These are phyloP conservation scores for Zymoseptoria passerinii DNA, from an alignment of 2,329 filamentous ascomycete genomes.

Conservation along the genomic window DNA sequence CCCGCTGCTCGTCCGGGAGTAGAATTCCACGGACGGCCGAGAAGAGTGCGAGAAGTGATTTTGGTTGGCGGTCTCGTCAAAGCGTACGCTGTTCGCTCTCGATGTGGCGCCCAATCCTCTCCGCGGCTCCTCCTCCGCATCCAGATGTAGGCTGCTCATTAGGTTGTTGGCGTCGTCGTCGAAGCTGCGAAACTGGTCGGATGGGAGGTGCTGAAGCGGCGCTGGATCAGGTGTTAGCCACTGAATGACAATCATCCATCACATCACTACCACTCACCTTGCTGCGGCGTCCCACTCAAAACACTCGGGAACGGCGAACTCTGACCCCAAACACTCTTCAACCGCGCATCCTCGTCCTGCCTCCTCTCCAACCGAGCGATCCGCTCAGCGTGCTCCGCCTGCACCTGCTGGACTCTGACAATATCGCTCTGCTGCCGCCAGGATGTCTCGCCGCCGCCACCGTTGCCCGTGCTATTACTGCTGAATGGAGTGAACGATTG, in stretches of 20 bases:
- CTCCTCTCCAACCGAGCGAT: constrained; percentile 53
- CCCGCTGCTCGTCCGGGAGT: constrained; percentile 58
- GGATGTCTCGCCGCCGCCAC: constrained; percentile 34
- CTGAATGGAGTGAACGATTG: constrained; percentile 48
- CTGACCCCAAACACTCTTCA: constrained; percentile 82
- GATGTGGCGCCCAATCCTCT: constrained; percentile 67
- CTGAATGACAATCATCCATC: background rate
- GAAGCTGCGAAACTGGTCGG: constrained; percentile 81
- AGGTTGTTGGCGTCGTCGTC: constrained; percentile 78
- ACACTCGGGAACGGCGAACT: constrained; percentile 82
- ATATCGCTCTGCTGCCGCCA: constrained; percentile 58
- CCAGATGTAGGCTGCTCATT: constrained; percentile 72
- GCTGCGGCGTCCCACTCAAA: constrained; percentile 72
- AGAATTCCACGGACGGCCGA: constrained; percentile 75
- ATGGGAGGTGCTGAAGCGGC: constrained; percentile 67
- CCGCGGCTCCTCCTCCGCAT: constrained; percentile 77
- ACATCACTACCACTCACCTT: constrained; percentile 52
- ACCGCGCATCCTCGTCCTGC: constrained; percentile 53
- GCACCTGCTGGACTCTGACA: constrained; percentile 51
- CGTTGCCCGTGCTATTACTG: constrained; percentile 6
- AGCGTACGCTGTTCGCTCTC: constrained; percentile 91
- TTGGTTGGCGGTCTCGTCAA: constrained; percentile 91
- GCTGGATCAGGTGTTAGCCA: constrained; percentile 42
- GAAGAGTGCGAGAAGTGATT: constrained; percentile 79
- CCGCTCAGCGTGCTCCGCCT: constrained; percentile 54